A percentile compares a stretch with the other conserved stretches of the same genome.
These are phyloP conservation scores for Fragosphaeria purpurea DNA, from an alignment of 2,329 filamentous ascomycete species.

Conservation along the genomic window DNA sequence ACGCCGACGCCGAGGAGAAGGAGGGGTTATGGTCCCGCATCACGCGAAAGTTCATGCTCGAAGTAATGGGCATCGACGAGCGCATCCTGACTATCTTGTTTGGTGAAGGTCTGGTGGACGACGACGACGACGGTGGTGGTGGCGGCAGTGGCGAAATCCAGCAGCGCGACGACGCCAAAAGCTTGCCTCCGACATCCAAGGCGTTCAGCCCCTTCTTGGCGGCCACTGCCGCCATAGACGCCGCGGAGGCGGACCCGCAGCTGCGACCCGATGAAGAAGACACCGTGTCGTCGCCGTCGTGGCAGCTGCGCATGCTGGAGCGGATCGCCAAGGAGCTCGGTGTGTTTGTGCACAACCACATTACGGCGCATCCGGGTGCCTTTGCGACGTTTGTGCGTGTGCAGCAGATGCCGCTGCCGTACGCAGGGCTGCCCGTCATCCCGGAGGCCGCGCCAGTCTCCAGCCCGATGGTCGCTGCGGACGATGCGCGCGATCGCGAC, in stretches of 20 bases:
- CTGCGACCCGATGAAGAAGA: slow-evolving; percentile 18
- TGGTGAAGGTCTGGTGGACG: slow-evolving; percentile 61
- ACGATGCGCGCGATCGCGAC: slow-evolving; percentile 7
- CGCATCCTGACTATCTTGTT: slow-evolving; percentile 75
- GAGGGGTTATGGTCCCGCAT: slow-evolving; percentile 72
- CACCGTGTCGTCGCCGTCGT: slow-evolving; percentile 23
- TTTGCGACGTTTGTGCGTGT: slow-evolving; percentile 71
- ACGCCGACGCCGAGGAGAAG: slow-evolving; percentile 20
- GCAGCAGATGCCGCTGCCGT: slow-evolving; percentile 57
- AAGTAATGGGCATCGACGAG: slow-evolving; percentile 87
- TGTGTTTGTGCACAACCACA: slow-evolving; percentile 66
- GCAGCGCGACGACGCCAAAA: not conserved
- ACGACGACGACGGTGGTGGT: not conserved
- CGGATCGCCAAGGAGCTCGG: slow-evolving; percentile 81
- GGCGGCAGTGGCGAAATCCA: too few species aligned
- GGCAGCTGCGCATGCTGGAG: slow-evolving; percentile 73
- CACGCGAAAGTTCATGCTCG: slow-evolving; percentile 75
- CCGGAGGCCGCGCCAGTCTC: slow-evolving; percentile 35
- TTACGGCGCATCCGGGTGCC: slow-evolving; percentile 72
- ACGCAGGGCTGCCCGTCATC: slow-evolving; percentile 65
- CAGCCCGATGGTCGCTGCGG: slow-evolving; percentile 2
- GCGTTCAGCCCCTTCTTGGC: slow-evolving; percentile 23
- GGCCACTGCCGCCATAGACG: slow-evolving; percentile 15
- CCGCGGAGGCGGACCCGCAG: slow-evolving; percentile 17
- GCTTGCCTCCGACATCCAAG: slow-evolving; percentile 37